Percentiles rank a stretch among this genome's conserved stretches.
phyloP scores from a whole-genome alignment of 441 rosid species.

The Lepidium campestre region DNA sequence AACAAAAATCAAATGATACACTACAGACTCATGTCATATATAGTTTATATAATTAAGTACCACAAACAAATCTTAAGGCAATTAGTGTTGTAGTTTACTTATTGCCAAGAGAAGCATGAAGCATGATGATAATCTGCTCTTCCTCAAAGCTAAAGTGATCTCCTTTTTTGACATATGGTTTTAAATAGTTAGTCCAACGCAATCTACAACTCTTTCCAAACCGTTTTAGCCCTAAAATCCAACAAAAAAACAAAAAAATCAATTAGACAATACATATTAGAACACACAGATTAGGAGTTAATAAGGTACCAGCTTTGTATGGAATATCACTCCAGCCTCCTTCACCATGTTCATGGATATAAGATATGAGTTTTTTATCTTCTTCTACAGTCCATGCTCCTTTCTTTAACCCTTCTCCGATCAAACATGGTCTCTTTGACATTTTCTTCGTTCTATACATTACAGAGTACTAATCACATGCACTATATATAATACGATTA shows the following conservation, averaged over 20 bases:
- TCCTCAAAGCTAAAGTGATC: conserved; percentile 43
- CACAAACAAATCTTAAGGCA: too few species aligned
- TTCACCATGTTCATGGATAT: conserved; percentile 39
- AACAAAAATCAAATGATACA: too few species aligned
- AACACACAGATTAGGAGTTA: too few species aligned
- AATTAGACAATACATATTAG: too few species aligned
- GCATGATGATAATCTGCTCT: conserved; percentile 43
- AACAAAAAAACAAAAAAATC: not conserved
- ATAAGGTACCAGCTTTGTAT: conserved; percentile 32
- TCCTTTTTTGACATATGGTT: conserved; percentile 41
- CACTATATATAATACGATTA: too few species aligned
- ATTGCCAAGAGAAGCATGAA: conserved; percentile 45
- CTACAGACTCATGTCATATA: not conserved
- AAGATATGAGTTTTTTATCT: conserved; percentile 37
- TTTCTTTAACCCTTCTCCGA: conserved; percentile 32
- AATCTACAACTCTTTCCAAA: conserved; percentile 48
- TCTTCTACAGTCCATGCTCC: conserved; percentile 33
- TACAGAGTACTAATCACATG: too few species aligned
- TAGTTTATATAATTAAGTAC: too few species aligned
- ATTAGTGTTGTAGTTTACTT: conserved; percentile 29
- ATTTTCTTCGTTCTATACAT: not conserved
- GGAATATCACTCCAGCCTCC: conserved; percentile 42
- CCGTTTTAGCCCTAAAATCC: conserved; percentile 32
- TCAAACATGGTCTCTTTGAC: conserved; percentile 30
- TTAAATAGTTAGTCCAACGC: conserved; percentile 40